A percentile compares a stretch with the other conserved stretches of the same genome.
Conservation (phyloP, 352 stramenopile genomes). For the Globisporangium spiculum region DNA sequence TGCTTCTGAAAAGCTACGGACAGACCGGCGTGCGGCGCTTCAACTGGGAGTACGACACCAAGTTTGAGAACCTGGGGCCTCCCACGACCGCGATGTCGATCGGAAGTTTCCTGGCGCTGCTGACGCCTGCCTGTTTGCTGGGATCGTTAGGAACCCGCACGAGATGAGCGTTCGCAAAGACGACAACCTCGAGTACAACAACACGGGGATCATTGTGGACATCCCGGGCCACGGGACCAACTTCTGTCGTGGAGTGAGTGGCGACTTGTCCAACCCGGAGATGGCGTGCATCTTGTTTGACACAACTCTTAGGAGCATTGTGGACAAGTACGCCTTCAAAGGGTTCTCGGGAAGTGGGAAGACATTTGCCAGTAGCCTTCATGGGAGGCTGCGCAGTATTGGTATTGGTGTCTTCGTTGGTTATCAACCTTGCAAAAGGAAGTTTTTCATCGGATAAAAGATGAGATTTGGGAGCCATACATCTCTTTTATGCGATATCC, state of each 20-base stretch:
- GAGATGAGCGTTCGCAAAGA: neutral
- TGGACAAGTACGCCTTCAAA: neutral
- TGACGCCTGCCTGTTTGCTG: neutral
- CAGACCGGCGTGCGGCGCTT: neutral
- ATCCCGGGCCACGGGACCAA: neutral
- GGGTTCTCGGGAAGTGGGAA: neutral
- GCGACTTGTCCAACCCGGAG: neutral
- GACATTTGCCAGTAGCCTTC: neutral
- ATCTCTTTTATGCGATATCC: neutral
- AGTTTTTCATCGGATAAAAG: neutral
- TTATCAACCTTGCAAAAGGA: neutral
- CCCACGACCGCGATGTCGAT: too few relatives aligned
- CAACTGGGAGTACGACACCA: neutral
- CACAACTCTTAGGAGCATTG: neutral
- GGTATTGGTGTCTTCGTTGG: neutral
- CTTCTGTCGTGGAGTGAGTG: neutral
- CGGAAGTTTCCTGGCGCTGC: neutral
- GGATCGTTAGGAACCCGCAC: neutral
- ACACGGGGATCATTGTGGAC: neutral
- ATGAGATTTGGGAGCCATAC: neutral
- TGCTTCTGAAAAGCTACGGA: neutral
- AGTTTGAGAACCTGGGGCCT: neutral
- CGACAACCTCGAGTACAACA: neutral
- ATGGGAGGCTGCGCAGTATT: neutral
- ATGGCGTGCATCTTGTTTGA: neutral